Base-by-base conservation (phyloP, 352 stramenopile genomes). In the Nothophytophthora sp. region DNA sequence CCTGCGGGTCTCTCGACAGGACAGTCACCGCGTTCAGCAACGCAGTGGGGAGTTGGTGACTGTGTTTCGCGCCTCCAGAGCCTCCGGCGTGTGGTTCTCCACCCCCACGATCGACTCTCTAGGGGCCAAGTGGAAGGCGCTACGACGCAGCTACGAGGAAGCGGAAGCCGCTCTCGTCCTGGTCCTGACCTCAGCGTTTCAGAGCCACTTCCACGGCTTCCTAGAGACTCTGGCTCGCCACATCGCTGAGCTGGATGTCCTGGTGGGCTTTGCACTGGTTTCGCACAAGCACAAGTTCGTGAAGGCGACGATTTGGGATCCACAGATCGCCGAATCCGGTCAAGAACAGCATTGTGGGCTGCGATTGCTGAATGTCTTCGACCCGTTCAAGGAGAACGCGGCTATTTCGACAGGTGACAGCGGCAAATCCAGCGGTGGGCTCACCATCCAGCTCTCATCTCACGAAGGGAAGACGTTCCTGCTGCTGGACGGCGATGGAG, bases 61-160 rank as follows among this genome's bases (percentile, higher is more conserved):
- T 15, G 40, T 86, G n/a, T 59, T 81, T 15, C 61, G 61, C 24
- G 61, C 68, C 0, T 78, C 69, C 16, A 72, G 53, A 43, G 62
- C 67, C 5, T 70, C 57, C 0, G 75, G 75, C 18, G 63, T 86
- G 7, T 67, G 62, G 58, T 83, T 86, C 50, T 69, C 72, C 0
- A 72, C 65, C 0, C 51, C 52, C 7, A 18, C 13, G 10, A 63
- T 86, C 3, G 66, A 80, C 15, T 29, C 28, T 4, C 48, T 86
- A 2, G 69, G 68, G 2, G 57, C 70, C 0, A 52, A 61, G 15
- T 76, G 71, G 60, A 67, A 64, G 20, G 37, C 55, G 6, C 36
- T 81, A 16, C 52, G 56, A 29, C 34, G 57, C 13, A 45, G 37
- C 16, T 59, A 61, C 23, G 50, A 53, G 24, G 34, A 65, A 37